Base-by-base conservation (phyloP, 352 stramenopile species). In the Globisporangium rhizosaccharum region DNA sequence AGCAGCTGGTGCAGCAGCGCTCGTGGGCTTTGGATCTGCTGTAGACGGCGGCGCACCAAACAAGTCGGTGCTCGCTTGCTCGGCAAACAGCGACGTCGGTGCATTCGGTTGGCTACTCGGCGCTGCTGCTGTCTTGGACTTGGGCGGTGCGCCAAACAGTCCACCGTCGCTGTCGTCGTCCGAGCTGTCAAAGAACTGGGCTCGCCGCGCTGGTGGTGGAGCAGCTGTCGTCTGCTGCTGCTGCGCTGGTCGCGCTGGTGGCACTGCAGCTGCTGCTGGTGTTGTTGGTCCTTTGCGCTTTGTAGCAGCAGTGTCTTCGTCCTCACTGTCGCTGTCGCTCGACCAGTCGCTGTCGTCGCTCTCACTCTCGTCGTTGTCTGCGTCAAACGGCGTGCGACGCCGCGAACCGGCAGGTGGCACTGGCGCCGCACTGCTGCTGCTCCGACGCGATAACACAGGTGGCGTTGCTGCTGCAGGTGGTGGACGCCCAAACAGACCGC, bases 91-190 rank as follows among this genome's bases (percentile, higher is more conserved):
- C 11, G 57, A 33, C 14, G 28, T 39, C 33, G 33, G 33, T 12
- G 33, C 33, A 1, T 39, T 39, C 1, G 33, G 33, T 0, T 39
- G 33, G 10, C 33, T 12, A 39, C 0, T 1, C 7, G 28, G 39
- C 0, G 61, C 57, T 37, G 57, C 42, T 11, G 48, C 62, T 30
- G 66, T 62, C 25, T 70, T 72, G 3, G 61, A 50, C 47, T 69
- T 73, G 18, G 71, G 65, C 0, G 71, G 46, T 0, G 63, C 59
- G 1, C 79, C 77, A 56, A 89, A 91, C 3, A 91, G 59, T 8
- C 72, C 76, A n/a, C 65, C 70, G 28, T 88, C 80, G 36, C 71
- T 82, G 46, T 88, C 62, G 37, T 83, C 76, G 18, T 84, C 73
- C 5, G 76, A 87, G 30, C 69, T 84, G 41, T 85, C 76, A 26